phyloP scores from a whole-genome alignment of 768 basidiomycete species.

The Russula sp. region DNA sequence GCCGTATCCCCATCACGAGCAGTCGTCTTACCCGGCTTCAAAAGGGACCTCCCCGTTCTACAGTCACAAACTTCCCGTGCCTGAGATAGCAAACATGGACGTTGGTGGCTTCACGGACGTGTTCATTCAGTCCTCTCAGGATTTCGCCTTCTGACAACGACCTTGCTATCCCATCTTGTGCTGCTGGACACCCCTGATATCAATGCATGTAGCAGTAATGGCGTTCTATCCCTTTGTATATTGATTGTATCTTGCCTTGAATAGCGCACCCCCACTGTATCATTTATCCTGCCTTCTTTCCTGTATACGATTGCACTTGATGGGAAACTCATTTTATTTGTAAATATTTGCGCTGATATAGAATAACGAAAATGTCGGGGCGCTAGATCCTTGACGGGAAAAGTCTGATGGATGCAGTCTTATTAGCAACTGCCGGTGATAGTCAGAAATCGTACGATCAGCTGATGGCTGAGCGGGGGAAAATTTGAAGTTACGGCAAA shows the following conservation, averaged over 20 bases:
- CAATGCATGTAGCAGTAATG: slow-evolving; percentile 25
- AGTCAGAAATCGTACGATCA: slow-evolving; percentile 17
- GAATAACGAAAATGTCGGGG: slow-evolving; percentile 12
- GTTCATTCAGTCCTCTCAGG: slow-evolving; percentile 13
- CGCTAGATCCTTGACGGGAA: slow-evolving; percentile 12
- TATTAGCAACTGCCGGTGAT: slow-evolving; percentile 12
- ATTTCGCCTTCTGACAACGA: slow-evolving; percentile 20
- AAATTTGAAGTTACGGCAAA: slow-evolving; percentile 11
- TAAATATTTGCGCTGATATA: slow-evolving; percentile 28
- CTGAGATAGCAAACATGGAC: slow-evolving; percentile 12
- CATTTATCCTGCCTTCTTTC: slow-evolving; percentile 21
- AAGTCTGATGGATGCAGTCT: slow-evolving; percentile 13
- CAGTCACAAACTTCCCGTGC: slow-evolving; percentile 17
- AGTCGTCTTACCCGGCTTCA: background rate
- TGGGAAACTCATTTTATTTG: slow-evolving; percentile 25
- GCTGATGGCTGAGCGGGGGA: slow-evolving; percentile 11
- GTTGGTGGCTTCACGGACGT: slow-evolving; percentile 15
- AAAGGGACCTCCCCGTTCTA: slow-evolving; percentile 16
- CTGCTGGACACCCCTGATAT: slow-evolving; percentile 16
- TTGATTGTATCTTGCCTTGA: slow-evolving; percentile 25
- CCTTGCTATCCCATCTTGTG: slow-evolving; percentile 3
- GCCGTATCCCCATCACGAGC: slow-evolving; percentile 12
- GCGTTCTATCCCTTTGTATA: slow-evolving; percentile 28
- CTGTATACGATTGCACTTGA: slow-evolving; percentile 24
- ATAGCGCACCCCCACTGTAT: slow-evolving; percentile 26